These are phyloP conservation scores for Suhomyces kilbournensis DNA, from an alignment of 805 yeast genomes.

Conservation along the genomic window DNA sequence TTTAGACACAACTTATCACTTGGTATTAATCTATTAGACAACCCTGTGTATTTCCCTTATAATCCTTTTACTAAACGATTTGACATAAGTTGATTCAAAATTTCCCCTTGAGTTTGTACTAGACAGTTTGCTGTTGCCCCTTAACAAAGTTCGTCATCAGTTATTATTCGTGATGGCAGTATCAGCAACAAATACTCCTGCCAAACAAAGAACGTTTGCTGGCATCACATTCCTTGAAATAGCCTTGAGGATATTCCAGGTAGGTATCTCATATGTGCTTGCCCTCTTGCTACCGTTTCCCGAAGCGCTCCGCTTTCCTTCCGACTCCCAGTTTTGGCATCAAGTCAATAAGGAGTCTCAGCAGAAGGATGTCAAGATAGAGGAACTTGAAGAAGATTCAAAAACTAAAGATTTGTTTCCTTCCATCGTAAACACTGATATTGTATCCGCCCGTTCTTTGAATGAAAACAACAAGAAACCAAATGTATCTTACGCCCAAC, in stretches of 20 bases:
- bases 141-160: neutral
- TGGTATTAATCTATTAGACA: neutral
- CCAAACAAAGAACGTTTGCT: constrained; percentile 4
- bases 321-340: constrained; percentile 2
- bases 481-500: constrained; percentile 8
- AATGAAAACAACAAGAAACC: neutral
- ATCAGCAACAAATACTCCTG: neutral
- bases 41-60: neutral
- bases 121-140: neutral
- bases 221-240: constrained; percentile 7
- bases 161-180: neutral
- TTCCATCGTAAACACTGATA: constrained; percentile 6
- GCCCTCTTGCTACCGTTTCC: constrained; percentile 1
- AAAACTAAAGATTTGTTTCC: constrained; percentile 8
- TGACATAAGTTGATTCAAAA: neutral
- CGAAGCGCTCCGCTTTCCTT: constrained; percentile 2
- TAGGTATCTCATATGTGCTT: constrained; percentile 5
- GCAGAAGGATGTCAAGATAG: neutral
- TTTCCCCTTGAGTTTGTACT: neutral
- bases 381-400: neutral
- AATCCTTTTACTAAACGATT: neutral
- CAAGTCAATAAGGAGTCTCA: neutral
- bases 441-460: neutral
- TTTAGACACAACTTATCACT: neutral
- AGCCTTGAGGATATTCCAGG: constrained; percentile 5